Evolutionary conservation across 169 alveolate genomes (phyloP).

Genomic region (Eimeria sp.): DNA sequence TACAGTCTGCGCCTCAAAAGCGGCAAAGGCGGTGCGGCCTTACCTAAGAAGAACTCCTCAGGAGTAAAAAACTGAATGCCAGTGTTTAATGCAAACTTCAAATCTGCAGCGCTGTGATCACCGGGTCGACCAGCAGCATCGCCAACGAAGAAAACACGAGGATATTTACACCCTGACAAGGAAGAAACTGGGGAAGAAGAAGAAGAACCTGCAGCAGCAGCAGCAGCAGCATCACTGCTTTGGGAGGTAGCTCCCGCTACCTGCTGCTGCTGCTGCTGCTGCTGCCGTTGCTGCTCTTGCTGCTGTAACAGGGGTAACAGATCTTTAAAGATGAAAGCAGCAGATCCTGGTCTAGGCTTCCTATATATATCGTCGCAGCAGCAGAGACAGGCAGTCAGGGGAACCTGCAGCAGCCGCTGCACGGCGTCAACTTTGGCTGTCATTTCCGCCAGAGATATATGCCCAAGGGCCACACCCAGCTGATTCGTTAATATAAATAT

Average conservation of each 20-base stretch:
- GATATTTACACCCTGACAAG: background rate
- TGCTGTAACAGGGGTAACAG: slow-evolving; percentile 56
- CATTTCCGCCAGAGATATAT: slow-evolving; percentile 46
- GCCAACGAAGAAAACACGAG: slow-evolving; percentile 78
- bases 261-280: slow-evolving; percentile 1
- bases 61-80: slow-evolving; percentile 82
- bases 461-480: slow-evolving; percentile 75
- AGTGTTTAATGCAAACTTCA: slow-evolving; percentile 72
- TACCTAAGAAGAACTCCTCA: slow-evolving; percentile 59
- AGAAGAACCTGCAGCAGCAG: background rate
- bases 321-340: slow-evolving; percentile 41
- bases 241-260: background rate
- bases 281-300: background rate
- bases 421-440: slow-evolving; percentile 64
- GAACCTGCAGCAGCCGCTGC: slow-evolving; percentile 63
- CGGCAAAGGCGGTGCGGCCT: slow-evolving; percentile 45
- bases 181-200: background rate
- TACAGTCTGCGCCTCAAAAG: slow-evolving; percentile 38
- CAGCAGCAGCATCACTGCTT: background rate
- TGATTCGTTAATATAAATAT: slow-evolving; percentile 74
- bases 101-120: slow-evolving; percentile 80
- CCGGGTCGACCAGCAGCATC: slow-evolving; percentile 82
- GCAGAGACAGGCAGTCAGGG: slow-evolving; percentile 69
- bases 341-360: slow-evolving; percentile 77
- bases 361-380: slow-evolving; percentile 75